A percentile compares a stretch with the other conserved stretches of the same genome.
These are phyloP conservation scores for Iris macrosiphon DNA, from an alignment of 106 monocot species.

Conservation along the genomic window DNA sequence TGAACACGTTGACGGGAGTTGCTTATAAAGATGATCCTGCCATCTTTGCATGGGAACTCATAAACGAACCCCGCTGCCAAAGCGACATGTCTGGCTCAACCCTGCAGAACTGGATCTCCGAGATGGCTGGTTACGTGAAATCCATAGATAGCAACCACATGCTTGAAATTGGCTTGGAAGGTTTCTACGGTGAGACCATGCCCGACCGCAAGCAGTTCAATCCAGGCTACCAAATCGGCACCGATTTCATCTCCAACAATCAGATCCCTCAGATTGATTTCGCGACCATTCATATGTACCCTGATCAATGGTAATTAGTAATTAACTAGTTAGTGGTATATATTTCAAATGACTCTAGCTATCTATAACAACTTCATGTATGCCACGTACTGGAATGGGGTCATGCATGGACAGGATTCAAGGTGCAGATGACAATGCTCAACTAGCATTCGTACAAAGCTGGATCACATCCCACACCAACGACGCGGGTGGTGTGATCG, in stretches of 20 bases:
- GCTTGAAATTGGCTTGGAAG: constrained; percentile 54
- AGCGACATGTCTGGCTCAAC: constrained; percentile 12
- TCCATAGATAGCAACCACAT: constrained; percentile 54
- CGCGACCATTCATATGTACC: constrained; percentile 63
- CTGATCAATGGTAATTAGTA: constrained; percentile 62
- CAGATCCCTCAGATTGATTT: constrained; percentile 44
- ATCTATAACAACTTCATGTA: too few relatives aligned
- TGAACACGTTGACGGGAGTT: constrained; percentile 7
- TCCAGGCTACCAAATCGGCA: constrained; percentile 42
- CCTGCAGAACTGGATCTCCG: constrained; percentile 37
- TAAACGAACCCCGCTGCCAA: constrained; percentile 20
- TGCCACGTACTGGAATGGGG: too few relatives aligned
- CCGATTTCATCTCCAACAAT: constrained; percentile 65
- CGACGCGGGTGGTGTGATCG: constrained; percentile 21
- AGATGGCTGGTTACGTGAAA: constrained; percentile 53
- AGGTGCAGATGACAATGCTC: constrained; percentile 13
- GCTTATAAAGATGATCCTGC: constrained; percentile 22
- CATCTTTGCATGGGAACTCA: constrained; percentile 28
- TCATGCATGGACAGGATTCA: constrained; percentile 23
- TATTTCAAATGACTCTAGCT: too few relatives aligned
- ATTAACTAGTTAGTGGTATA: too few relatives aligned
- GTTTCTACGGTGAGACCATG: constrained; percentile 55
- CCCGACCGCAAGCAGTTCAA: constrained; percentile 43
- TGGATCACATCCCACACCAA: constrained; percentile 39
- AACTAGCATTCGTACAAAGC: constrained; percentile 24